Evolutionary conservation across 306 rosid genomes (phyloP).

Genomic region (Prunus fruticosa): DNA sequence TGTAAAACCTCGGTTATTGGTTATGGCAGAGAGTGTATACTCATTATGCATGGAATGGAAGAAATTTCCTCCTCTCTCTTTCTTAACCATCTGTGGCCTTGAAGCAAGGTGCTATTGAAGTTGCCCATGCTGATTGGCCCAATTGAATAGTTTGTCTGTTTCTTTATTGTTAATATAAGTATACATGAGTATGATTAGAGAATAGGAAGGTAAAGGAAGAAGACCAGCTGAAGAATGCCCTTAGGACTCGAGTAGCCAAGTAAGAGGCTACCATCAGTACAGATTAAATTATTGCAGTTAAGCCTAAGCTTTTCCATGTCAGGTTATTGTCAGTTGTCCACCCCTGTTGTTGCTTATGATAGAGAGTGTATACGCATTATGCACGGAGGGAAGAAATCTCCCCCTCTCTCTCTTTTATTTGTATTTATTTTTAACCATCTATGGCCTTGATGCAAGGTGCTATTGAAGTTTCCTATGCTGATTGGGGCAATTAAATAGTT

Average conservation of each 20-base stretch:
- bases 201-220: not conserved
- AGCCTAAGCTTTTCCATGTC: not conserved
- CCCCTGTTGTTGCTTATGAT: not conserved
- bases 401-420: not conserved
- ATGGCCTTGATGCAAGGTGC: not conserved
- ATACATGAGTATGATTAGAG: not conserved
- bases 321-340: not conserved
- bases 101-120: not conserved
- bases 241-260: no score
- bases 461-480: conserved; percentile 6
- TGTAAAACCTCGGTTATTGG: not conserved
- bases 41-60: not conserved
- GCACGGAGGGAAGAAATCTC: not conserved
- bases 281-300: no score
- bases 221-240: no score
- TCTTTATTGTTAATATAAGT: not conserved
- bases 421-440: not conserved
- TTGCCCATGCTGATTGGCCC: not conserved
- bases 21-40: not conserved
- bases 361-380: not conserved
- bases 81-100: not conserved
- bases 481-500: not conserved
- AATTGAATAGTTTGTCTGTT: not conserved
- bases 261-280: no score
- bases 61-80: not conserved